Percentiles rank a stretch among this genome's conserved stretches.
Evolutionary conservation across 2,329 filamentous ascomycete species (phyloP).

Genomic region (Hypoxylon sp.): DNA sequence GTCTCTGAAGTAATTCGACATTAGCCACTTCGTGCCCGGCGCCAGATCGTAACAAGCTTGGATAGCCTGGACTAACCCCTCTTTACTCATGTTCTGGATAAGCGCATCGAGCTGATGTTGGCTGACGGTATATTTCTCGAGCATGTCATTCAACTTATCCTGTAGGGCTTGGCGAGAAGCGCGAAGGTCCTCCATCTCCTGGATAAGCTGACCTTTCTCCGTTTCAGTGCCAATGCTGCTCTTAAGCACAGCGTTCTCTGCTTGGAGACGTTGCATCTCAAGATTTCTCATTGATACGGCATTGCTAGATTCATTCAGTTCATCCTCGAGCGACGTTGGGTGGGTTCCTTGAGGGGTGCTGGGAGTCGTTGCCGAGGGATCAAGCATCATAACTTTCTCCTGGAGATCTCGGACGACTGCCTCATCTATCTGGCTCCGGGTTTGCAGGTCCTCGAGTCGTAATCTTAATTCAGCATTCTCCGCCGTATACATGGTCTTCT

Average conservation of each 20-base stretch:
- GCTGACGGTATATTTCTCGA: constrained; percentile 70
- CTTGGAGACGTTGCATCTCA: constrained; percentile 71
- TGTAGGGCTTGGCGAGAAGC: constrained; percentile 67
- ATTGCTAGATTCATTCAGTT: constrained; percentile 67
- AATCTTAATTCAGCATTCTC: constrained; percentile 63
- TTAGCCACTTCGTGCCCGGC: constrained; percentile 60
- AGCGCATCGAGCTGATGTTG: constrained; percentile 72
- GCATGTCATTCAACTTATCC: constrained; percentile 68
- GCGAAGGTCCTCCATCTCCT: constrained; percentile 69
- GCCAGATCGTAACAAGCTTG: constrained; percentile 54
- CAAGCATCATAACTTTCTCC: constrained; percentile 65
- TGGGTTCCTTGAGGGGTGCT: constrained; percentile 57
- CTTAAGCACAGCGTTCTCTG: constrained; percentile 72
- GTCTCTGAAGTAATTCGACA: constrained; percentile 64
- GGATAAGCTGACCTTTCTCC: constrained; percentile 68
- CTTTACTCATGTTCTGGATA: constrained; percentile 64
- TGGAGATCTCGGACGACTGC: constrained; percentile 71
- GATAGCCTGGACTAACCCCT: constrained; percentile 67
- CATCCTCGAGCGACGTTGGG: constrained; percentile 67
- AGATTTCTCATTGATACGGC: constrained; percentile 61
- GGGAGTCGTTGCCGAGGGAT: constrained; percentile 48
- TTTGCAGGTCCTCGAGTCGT: constrained; percentile 54
- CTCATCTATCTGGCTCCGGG: constrained; percentile 60
- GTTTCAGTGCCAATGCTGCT: constrained; percentile 68
- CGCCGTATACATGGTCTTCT: constrained; percentile 58